Percentiles rank a stretch among this genome's conserved stretches.
Evolutionary conservation across 768 basidiomycete genomes (phyloP).

Genomic region (Panellus pusillus): DNA sequence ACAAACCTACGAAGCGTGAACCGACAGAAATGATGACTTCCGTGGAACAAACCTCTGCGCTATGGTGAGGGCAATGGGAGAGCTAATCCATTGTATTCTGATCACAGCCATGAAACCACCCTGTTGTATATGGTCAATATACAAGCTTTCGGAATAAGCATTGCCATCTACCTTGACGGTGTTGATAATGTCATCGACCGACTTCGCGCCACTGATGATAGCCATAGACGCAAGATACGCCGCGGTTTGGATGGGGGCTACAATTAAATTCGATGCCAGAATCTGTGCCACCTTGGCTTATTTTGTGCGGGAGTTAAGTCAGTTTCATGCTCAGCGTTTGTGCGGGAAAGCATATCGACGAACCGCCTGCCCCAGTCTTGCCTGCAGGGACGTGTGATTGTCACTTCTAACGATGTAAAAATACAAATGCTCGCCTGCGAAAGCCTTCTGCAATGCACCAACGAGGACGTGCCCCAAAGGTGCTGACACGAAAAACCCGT

Average conservation of each 20-base stretch:
- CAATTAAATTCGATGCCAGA: conserved; percentile 70
- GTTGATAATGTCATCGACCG: conserved; percentile 59
- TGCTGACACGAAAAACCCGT: conserved; percentile 82
- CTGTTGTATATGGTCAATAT: conserved; percentile 49
- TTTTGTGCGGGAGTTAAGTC: too few relatives aligned
- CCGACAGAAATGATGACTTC: not conserved
- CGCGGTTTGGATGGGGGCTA: conserved; percentile 74
- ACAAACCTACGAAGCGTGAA: not conserved
- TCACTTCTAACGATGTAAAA: too few relatives aligned
- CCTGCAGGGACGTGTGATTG: conserved; percentile 33
- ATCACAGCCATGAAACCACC: conserved; percentile 74
- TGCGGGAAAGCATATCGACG: too few relatives aligned
- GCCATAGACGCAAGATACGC: conserved; percentile 82
- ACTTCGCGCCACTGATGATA: conserved; percentile 77
- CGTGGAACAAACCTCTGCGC: conserved; percentile 77
- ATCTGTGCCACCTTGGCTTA: conserved; percentile 68
- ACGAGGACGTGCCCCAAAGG: conserved; percentile 78
- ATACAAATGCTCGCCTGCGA: conserved; percentile 36
- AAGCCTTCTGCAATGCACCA: conserved; percentile 69
- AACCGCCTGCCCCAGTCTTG: conserved; percentile 42
- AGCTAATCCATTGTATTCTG: conserved; percentile 45
- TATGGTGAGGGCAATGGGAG: conserved; percentile 65
- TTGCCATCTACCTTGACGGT: conserved; percentile 54
- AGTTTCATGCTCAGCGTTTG: too few relatives aligned
- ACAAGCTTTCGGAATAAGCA: conserved; percentile 59